Conservation (phyloP, 768 basidiomycete genomes). For the Neoboletus brunneissimus region DNA sequence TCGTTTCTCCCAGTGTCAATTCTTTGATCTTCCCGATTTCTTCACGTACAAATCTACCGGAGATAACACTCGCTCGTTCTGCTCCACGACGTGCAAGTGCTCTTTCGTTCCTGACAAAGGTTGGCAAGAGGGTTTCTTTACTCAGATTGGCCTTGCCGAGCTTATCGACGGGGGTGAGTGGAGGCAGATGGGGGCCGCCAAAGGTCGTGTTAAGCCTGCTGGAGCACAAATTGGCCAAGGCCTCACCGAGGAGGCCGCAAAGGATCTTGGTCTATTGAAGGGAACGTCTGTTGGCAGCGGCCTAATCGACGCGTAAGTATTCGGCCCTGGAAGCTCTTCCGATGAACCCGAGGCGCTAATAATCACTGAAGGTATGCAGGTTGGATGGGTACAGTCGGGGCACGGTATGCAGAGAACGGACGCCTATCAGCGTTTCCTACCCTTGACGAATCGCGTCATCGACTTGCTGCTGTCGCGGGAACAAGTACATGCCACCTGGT, state of each 20-base stretch:
- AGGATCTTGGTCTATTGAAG: slow-evolving; percentile 77
- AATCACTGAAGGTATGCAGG: slow-evolving; percentile 70
- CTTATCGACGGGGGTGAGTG: slow-evolving; percentile 64
- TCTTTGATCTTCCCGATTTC: slow-evolving; percentile 93
- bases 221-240: slow-evolving; percentile 83
- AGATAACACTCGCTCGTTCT: slow-evolving; percentile 71
- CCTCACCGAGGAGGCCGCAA: slow-evolving; percentile 72
- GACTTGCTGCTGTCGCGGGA: slow-evolving; percentile 91
- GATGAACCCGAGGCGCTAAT: neutral
- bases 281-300: slow-evolving; percentile 94
- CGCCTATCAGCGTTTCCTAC: slow-evolving; percentile 54
- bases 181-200: slow-evolving; percentile 67
- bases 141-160: slow-evolving; percentile 74
- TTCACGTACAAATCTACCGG: slow-evolving; percentile 90
- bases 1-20: slow-evolving; percentile 72
- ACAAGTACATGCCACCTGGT: slow-evolving; percentile 96
- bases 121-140: slow-evolving; percentile 89
- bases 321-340: neutral
- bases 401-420: slow-evolving; percentile 57
- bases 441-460: slow-evolving; percentile 72
- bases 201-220: slow-evolving; percentile 71
- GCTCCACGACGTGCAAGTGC: slow-evolving; percentile 96
- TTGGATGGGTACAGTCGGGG: slow-evolving; percentile 95
- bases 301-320: slow-evolving; percentile 86
- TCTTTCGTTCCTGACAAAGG: slow-evolving; percentile 84